Evolutionary conservation across 2,329 filamentous ascomycete species (phyloP).

Genomic region (Cladosporium oxysporum): DNA sequence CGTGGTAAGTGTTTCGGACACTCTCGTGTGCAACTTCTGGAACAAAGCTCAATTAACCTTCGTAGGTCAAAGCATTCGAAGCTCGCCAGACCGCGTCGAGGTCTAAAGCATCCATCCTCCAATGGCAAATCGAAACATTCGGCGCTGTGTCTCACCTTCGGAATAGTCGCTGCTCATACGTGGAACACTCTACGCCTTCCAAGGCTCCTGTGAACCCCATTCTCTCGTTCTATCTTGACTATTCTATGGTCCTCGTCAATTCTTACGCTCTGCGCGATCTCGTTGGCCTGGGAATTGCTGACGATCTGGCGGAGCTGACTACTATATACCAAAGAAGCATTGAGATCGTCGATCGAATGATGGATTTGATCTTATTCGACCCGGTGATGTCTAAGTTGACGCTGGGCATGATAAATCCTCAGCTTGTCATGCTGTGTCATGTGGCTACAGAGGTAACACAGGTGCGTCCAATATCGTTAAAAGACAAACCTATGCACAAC

Average conservation of each 20-base stretch:
- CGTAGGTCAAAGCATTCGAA: constrained; percentile 16
- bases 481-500: too few species aligned
- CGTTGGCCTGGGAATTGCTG: background rate
- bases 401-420: constrained; percentile 12
- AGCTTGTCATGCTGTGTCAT: constrained; percentile 18
- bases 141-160: constrained; percentile 7
- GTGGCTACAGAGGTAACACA: constrained; percentile 14
- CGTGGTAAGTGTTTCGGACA: background rate
- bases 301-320: constrained; percentile 5
- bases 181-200: background rate
- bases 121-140: constrained; percentile 11
- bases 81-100: constrained; percentile 1
- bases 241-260: constrained; percentile 15
- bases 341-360: constrained; percentile 7
- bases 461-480: background rate
- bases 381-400: background rate
- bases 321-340: constrained; percentile 13
- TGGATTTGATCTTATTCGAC: constrained; percentile 12
- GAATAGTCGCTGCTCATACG: background rate
- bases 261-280: constrained; percentile 16
- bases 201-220: background rate
- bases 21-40: too few species aligned
- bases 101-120: constrained; percentile 2
- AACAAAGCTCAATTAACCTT: background rate
- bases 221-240: constrained; percentile 15